Percentiles rank a stretch among this genome's conserved stretches.
Evolutionary conservation across 1,139 yeast species (phyloP).

Genomic region (Candida glucosophila): DNA sequence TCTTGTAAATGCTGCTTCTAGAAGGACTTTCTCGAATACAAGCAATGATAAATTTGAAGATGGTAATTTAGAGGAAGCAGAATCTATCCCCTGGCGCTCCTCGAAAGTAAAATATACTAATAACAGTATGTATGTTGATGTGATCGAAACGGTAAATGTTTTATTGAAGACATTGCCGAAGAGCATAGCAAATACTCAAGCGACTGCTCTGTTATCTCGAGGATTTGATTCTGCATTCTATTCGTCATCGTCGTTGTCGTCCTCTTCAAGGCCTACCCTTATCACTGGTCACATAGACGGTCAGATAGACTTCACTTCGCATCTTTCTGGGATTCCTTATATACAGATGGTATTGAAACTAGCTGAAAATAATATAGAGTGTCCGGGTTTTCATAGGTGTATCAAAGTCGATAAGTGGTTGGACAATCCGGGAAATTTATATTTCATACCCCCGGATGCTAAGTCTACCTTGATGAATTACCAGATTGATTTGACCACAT

Average conservation of each 20-base stretch:
- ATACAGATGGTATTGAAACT: slow-evolving; percentile 46
- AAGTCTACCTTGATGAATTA: slow-evolving; percentile 57
- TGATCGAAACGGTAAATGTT: slow-evolving; percentile 51
- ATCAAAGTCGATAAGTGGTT: slow-evolving; percentile 42
- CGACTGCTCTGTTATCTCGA: slow-evolving; percentile 5
- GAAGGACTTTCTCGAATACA: slow-evolving; percentile 7
- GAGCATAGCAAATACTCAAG: slow-evolving; percentile 2
- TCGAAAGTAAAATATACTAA: slow-evolving; percentile 56
- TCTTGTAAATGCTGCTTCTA: slow-evolving; percentile 18
- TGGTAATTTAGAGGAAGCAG: background rate
- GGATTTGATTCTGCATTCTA: slow-evolving; percentile 32
- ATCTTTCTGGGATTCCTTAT: slow-evolving; percentile 69
- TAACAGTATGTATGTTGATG: slow-evolving; percentile 77
- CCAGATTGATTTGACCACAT: slow-evolving; percentile 38
- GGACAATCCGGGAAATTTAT: slow-evolving; percentile 29
- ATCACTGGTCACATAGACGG: slow-evolving; percentile 61
- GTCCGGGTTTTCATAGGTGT: slow-evolving; percentile 55
- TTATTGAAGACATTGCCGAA: slow-evolving; percentile 22
- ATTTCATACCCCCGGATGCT: slow-evolving; percentile 90
- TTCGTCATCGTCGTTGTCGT: slow-evolving; percentile 13
- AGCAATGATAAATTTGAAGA: slow-evolving; percentile 5
- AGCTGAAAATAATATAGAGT: slow-evolving; percentile 33
- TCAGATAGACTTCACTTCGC: slow-evolving; percentile 51
- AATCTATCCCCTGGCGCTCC: slow-evolving; percentile 63
- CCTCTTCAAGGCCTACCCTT: slow-evolving; percentile 25